These are phyloP conservation scores for Leccinum boreale DNA, from an alignment of 768 basidiomycete genomes.

Conservation along the genomic window DNA sequence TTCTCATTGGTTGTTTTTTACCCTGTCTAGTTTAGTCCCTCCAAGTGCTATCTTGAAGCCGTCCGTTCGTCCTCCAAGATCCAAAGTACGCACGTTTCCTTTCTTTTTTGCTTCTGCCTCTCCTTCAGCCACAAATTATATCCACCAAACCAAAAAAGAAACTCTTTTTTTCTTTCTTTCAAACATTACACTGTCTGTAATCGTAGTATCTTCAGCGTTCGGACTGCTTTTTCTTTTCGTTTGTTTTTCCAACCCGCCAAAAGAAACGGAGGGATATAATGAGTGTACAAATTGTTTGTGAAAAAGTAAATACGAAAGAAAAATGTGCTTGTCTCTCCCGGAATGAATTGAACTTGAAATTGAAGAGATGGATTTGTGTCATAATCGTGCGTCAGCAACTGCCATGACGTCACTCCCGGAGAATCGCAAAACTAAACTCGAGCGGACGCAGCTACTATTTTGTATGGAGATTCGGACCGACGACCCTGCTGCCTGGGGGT, in stretches of 20 bases:
- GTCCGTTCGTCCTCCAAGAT: background rate
- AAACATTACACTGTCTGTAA: constrained; percentile 27
- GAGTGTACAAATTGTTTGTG: constrained; percentile 22
- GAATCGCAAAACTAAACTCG: no score
- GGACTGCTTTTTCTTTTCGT: constrained; percentile 12
- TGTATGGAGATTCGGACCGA: no score
- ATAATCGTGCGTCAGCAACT: no score
- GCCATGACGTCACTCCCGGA: no score
- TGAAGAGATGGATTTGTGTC: no score
- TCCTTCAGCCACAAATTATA: constrained; percentile 18
- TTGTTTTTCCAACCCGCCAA: constrained; percentile 13
- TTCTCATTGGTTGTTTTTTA: constrained; percentile 12
- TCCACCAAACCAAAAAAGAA: constrained; percentile 20
- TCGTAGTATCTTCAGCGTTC: constrained; percentile 18
- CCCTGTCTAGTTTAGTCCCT: constrained; percentile 4
- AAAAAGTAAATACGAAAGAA: background rate
- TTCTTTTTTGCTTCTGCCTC: background rate
- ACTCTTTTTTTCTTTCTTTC: constrained; percentile 7
- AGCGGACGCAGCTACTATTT: no score
- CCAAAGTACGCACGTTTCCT: background rate
- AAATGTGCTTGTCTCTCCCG: background rate
- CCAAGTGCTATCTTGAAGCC: background rate
- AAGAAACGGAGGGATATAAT: constrained; percentile 27
- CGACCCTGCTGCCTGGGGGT: no score
- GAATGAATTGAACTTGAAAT: no score